phyloP scores from a whole-genome alignment of 139 green algal genomes.

The Chlamydomonas incerta region DNA sequence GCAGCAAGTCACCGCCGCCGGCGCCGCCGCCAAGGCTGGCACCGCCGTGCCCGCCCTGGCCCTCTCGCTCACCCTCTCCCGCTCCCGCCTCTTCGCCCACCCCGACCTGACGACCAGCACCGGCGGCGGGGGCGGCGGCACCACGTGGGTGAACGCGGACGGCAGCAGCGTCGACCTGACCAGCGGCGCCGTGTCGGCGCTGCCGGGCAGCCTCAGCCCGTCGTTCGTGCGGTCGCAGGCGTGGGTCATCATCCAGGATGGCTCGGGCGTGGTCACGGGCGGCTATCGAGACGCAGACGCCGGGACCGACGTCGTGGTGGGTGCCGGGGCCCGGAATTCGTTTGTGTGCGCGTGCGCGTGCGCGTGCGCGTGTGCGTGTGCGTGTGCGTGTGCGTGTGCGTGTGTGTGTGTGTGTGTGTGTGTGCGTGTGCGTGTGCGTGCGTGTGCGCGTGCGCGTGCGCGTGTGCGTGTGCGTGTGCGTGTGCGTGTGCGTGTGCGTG shows the following conservation, averaged over 20 bases:
- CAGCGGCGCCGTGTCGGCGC: not conserved
- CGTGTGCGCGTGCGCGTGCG: too few species aligned
- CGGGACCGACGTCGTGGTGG: too few species aligned
- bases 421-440: too few species aligned
- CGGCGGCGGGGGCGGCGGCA: too few species aligned
- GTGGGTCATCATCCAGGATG: not conserved
- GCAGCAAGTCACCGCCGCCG: not conserved
- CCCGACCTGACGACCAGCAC: not conserved
- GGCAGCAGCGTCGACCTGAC: not conserved
- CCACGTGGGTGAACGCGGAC: not conserved
- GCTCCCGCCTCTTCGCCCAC: not conserved
- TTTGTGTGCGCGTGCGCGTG: too few species aligned
- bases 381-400: too few species aligned
- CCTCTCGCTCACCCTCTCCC: not conserved
- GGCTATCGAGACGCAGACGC: too few species aligned
- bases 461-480: too few species aligned
- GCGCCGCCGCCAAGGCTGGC: not conserved
- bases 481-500: too few species aligned
- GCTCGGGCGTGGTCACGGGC: not conserved
- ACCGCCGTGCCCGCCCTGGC: not conserved
- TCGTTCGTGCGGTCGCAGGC: conserved; percentile 7
- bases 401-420: too few species aligned
- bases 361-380: too few species aligned
- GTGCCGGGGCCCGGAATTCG: too few species aligned
- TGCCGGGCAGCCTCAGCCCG: not conserved